Conservation (phyloP, 2,329 filamentous ascomycete species). For the Alternaria sp. region DNA sequence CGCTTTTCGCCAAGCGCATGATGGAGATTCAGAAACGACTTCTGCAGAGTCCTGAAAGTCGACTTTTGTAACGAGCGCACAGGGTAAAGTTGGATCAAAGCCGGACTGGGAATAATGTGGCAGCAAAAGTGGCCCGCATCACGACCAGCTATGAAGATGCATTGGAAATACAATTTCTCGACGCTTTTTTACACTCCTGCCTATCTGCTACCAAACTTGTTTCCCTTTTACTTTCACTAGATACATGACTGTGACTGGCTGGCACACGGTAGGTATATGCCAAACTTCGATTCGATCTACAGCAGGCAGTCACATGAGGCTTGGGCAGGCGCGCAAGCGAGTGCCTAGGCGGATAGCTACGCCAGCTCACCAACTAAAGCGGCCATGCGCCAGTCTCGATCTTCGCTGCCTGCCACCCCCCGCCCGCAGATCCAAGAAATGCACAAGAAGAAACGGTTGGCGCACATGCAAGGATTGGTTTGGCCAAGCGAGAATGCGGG, state of each 20-base stretch:
- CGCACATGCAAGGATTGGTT: neutral
- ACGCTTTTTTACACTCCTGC: neutral
- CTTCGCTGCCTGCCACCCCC: neutral
- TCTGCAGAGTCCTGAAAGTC: neutral
- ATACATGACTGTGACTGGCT: neutral
- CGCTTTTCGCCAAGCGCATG: neutral
- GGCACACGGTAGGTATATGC: neutral
- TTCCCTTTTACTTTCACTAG: neutral
- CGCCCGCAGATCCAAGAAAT: constrained; percentile 3
- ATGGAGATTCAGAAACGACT: neutral
- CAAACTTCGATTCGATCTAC: neutral
- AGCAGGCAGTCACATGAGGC: neutral
- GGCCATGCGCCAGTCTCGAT: neutral
- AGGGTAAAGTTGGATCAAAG: neutral
- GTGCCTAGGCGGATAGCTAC: neutral
- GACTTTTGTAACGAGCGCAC: neutral
- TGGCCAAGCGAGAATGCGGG: constrained; percentile 14
- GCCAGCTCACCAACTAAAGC: neutral
- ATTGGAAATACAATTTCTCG: neutral
- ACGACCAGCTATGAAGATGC: neutral
- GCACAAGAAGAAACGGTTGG: constrained; percentile 2
- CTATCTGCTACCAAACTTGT: neutral
- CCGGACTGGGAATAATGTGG: neutral
- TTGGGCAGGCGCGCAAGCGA: neutral
- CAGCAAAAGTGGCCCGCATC: neutral